Conservation (phyloP, 2,329 filamentous ascomycete species). For the Tolypocladium tropicale region DNA sequence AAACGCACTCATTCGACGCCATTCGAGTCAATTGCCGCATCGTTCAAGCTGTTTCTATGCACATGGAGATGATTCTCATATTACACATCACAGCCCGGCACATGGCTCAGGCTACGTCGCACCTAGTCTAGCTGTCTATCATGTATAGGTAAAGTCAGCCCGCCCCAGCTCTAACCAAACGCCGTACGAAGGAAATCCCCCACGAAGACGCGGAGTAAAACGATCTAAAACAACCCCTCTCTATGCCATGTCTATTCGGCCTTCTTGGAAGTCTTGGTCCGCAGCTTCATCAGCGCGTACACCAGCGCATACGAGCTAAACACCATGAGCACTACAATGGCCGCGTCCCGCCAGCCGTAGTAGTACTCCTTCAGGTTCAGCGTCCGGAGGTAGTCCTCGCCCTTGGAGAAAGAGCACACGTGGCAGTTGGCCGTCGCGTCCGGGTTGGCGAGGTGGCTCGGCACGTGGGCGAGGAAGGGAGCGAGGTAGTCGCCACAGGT, state of each 20-base stretch:
- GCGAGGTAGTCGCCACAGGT: conserved; percentile 50
- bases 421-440: conserved; percentile 42
- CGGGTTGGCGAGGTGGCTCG: conserved; percentile 48
- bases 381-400: conserved; percentile 48
- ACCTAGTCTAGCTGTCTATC: not conserved
- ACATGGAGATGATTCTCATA: too few species aligned
- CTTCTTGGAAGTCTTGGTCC: conserved; percentile 37
- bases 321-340: conserved; percentile 45
- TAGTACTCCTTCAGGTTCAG: conserved; percentile 51
- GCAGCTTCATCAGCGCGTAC: conserved; percentile 35
- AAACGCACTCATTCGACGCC: too few species aligned
- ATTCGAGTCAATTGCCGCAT: too few species aligned
- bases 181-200: not conserved
- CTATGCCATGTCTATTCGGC: conserved; percentile 19
- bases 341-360: conserved; percentile 58
- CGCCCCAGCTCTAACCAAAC: not conserved
- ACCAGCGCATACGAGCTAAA: conserved; percentile 41
- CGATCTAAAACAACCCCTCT: not conserved
- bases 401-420: conserved; percentile 50
- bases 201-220: too few species aligned
- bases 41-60: too few species aligned
- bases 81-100: not conserved
- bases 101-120: not conserved
- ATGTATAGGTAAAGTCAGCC: not conserved
- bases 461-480: conserved; percentile 33